Evolutionary conservation across 768 basidiomycete genomes (phyloP), one percentile per base, ranked within the genome.

Genomic region (Agrocybe chaxingu): DNA sequence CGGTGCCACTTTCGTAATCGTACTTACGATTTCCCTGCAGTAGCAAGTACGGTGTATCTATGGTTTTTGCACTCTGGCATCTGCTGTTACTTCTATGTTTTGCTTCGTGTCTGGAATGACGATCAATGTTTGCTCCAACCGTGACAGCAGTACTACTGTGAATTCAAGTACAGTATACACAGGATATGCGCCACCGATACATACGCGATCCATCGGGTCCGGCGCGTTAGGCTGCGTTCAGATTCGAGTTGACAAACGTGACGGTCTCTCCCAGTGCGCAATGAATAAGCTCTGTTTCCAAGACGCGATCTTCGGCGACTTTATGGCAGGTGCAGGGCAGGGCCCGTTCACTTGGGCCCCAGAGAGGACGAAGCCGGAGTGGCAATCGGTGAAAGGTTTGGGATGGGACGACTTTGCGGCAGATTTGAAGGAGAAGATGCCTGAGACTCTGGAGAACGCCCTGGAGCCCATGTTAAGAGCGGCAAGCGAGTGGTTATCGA

Each of bases 311-410:
- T 50, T 66, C 24, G 24, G 24, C 16, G 16, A 24, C 11, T 48
- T 51, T 4, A 30, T 51, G 16, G 7, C 56, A 29, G 59, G 65
- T 40, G 24, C 45, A 3, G 57, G 55, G 19, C 39, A 42, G 7
- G 16, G 58, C 2, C 42, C 51, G 18, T 62, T 66, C 47, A 39
- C 40, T 12, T 72, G 68, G 67, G 66, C 63, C 3, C 67, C 71
- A 2, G 62, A 65, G 18, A 60, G 68, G 7, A 54, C 62, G 7
- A 50, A 61, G 47, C 2, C 49, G 0, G 12, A 43, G 0, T 72
- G 67, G 67, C 37, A 32, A 10, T 65, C 67, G 1, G 16, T 72
- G 36, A 52, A 54, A 16, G 55, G 53, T 4, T 30, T 48, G 13
- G 57, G 46, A 6, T 71, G 68, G 70, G 46, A 41, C 0, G 67